These are phyloP conservation scores for Microascus cirrosus DNA, from an alignment of 2,329 filamentous ascomycete genomes.

Conservation along the genomic window DNA sequence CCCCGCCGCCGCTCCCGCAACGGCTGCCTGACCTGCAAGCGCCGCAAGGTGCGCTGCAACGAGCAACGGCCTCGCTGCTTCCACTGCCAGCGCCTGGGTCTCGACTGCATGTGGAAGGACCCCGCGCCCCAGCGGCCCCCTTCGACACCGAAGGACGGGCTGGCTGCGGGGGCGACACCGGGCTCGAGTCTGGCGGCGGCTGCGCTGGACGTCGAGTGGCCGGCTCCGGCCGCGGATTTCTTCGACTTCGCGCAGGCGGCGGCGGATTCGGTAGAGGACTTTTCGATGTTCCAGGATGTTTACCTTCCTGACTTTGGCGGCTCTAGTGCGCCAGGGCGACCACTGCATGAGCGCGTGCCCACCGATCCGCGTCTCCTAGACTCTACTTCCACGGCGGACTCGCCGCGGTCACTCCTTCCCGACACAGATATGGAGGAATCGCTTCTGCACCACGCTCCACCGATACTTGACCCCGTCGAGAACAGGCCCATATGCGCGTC, in stretches of 20 bases:
- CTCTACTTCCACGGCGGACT: neutral
- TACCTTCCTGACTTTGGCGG: neutral
- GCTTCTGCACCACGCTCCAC: neutral
- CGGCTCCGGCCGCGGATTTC: neutral
- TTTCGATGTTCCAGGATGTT: neutral
- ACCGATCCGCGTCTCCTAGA: neutral
- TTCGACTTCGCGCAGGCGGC: neutral
- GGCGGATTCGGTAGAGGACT: neutral
- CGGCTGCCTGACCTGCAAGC: conserved; percentile 36
- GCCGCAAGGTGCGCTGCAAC: conserved; percentile 43
- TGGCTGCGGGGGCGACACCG: neutral
- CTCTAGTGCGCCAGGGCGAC: neutral
- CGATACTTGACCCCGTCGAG: conserved; percentile 1
- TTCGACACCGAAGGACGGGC: neutral
- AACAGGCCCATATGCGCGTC: conserved; percentile 2
- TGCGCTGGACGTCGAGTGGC: neutral
- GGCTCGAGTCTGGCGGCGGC: neutral
- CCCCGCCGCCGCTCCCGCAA: conserved; percentile 17
- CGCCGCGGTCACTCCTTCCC: neutral
- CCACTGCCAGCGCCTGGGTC: conserved; percentile 39
- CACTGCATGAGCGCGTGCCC: neutral
- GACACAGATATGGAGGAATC: neutral
- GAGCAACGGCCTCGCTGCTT: conserved; percentile 39
- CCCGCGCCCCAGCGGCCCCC: neutral
- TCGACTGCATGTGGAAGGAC: conserved; percentile 36